phyloP scores from a whole-genome alignment of 495 filamentous ascomycete genomes.

The Peziza echinospora region DNA sequence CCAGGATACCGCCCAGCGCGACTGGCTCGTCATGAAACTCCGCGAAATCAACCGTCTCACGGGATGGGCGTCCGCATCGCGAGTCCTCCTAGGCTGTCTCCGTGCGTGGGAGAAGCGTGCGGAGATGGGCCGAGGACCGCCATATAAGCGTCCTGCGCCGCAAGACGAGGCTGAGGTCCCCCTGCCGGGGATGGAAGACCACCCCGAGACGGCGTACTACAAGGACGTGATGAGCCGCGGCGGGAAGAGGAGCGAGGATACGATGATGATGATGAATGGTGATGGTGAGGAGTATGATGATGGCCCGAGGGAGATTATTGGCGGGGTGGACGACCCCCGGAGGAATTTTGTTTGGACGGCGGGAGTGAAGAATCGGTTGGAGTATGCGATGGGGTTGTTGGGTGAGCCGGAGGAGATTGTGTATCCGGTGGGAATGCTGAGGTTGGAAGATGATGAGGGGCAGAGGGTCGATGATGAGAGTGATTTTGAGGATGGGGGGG shows the following conservation, averaged over 20 bases:
- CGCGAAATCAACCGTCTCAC: constrained; percentile 56
- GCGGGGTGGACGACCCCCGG: constrained; percentile 21
- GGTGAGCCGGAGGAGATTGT: constrained; percentile 35
- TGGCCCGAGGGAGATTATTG: neutral
- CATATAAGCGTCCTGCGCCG: constrained; percentile 35
- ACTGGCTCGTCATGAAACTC: constrained; percentile 52
- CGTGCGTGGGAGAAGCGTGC: constrained; percentile 55
- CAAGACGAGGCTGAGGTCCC: constrained; percentile 19
- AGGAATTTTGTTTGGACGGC: constrained; percentile 29
- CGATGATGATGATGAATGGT: too few relatives aligned
- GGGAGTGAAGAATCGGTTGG: constrained; percentile 20
- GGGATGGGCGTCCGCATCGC: constrained; percentile 62
- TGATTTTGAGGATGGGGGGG: neutral
- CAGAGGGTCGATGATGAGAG: neutral
- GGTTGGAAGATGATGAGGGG: constrained; percentile 20
- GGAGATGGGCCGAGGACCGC: constrained; percentile 49
- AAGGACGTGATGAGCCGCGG: constrained; percentile 12
- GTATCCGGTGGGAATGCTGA: neutral
- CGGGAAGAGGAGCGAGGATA: too few relatives aligned
- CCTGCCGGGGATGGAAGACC: constrained; percentile 10
- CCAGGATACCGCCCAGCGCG: constrained; percentile 44
- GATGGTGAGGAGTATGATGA: constrained; percentile 10
- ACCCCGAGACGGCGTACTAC: constrained; percentile 1
- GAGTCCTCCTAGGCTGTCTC: constrained; percentile 69
- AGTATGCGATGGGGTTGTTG: constrained; percentile 40